Evolutionary conservation across 2,329 filamentous ascomycete species (phyloP).

Genomic region (Incumbomyces delicatus): DNA sequence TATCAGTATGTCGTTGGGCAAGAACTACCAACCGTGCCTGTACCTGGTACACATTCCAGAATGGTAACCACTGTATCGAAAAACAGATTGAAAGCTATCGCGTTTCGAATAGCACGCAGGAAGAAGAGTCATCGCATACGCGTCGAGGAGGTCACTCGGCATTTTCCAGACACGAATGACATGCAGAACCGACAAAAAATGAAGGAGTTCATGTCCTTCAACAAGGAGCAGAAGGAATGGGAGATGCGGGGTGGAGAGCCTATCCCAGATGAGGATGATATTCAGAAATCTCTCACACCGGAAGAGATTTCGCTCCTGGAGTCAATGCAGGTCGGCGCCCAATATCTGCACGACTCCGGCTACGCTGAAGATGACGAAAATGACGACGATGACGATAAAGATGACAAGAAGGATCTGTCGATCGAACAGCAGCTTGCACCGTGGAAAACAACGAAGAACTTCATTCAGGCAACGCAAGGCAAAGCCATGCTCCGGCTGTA

Average conservation of each 20-base stretch:
- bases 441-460: slow-evolving; percentile 95
- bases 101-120: slow-evolving; percentile 76
- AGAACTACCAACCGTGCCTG: slow-evolving; percentile 81
- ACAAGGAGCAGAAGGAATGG: slow-evolving; percentile 83
- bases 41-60: slow-evolving; percentile 84
- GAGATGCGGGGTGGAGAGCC: slow-evolving; percentile 61
- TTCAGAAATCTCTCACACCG: slow-evolving; percentile 83
- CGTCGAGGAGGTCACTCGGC: slow-evolving; percentile 77
- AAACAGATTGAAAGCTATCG: slow-evolving; percentile 91
- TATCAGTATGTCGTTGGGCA: slow-evolving; percentile 87
- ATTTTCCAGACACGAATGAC: slow-evolving; percentile 86
- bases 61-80: slow-evolving; percentile 97
- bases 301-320: slow-evolving; percentile 93
- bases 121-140: slow-evolving; percentile 60
- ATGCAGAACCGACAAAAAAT: slow-evolving; percentile 94
- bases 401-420: slow-evolving; percentile 58
- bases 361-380: slow-evolving; percentile 59
- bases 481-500: slow-evolving; percentile 96
- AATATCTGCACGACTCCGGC: slow-evolving; percentile 82
- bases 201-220: slow-evolving; percentile 89
- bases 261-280: slow-evolving; percentile 67
- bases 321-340: slow-evolving; percentile 90
- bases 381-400: slow-evolving; percentile 46
- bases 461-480: slow-evolving; percentile 81
- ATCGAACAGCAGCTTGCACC: slow-evolving; percentile 84